A percentile compares a stretch with the other conserved stretches of the same genome.
Evolutionary conservation across 495 filamentous ascomycete genomes (phyloP).

Genomic region (Saxophila tyrrhenica): DNA sequence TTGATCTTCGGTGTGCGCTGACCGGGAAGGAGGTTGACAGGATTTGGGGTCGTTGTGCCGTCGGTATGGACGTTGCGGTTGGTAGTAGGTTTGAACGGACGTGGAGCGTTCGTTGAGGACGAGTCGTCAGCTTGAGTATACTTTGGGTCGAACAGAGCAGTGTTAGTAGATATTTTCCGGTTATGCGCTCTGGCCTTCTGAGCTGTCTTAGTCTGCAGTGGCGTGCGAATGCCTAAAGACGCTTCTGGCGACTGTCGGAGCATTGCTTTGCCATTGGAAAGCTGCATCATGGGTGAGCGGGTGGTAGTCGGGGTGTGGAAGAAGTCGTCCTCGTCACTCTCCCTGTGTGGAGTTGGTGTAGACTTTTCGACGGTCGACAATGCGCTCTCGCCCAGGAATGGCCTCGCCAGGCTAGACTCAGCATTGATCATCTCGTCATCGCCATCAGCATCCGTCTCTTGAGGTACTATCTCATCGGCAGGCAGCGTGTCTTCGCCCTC

Average conservation of each 20-base stretch:
- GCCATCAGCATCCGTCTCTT: constrained; percentile 61
- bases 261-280: constrained; percentile 11
- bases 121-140: constrained; percentile 16
- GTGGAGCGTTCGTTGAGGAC: constrained; percentile 25
- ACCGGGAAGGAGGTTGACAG: constrained; percentile 1
- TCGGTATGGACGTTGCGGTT: constrained; percentile 40
- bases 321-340: constrained; percentile 36
- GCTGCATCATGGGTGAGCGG: constrained; percentile 14
- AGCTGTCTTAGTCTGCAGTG: background rate
- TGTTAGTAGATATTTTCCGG: constrained; percentile 62
- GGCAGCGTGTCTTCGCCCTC: constrained; percentile 27
- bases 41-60: constrained; percentile 32
- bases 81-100: constrained; percentile 28
- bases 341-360: constrained; percentile 20
- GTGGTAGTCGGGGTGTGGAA: constrained; percentile 27
- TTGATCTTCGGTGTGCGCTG: constrained; percentile 39
- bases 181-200: constrained; percentile 23
- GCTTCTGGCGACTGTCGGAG: background rate
- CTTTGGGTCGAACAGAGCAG: constrained; percentile 59
- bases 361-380: constrained; percentile 20
- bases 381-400: constrained; percentile 13
- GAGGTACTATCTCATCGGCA: constrained; percentile 34
- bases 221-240: background rate
- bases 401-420: constrained; percentile 11
- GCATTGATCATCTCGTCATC: constrained; percentile 36